These are phyloP conservation scores for Xylariaceae sp. DNA, from an alignment of 2,329 filamentous ascomycete species.

Conservation along the genomic window DNA sequence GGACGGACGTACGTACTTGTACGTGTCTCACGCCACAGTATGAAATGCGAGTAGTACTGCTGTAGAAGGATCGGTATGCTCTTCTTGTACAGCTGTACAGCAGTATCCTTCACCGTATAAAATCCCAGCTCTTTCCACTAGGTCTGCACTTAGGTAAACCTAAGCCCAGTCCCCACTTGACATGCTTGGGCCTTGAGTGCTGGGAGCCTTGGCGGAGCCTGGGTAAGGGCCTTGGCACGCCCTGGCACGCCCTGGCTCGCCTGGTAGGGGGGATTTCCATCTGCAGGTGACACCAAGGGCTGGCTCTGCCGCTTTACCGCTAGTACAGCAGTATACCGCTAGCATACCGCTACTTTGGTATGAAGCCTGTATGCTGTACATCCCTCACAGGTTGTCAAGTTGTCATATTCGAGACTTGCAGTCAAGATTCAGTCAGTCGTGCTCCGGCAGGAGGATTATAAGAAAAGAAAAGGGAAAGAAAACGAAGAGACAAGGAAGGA, in stretches of 20 bases:
- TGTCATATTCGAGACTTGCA: conserved; percentile 16
- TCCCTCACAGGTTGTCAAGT: conserved; percentile 7
- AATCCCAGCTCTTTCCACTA: too few relatives aligned
- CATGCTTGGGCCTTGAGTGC: conserved; percentile 2
- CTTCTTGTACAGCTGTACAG: conserved; percentile 16
- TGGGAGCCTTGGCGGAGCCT: not conserved
- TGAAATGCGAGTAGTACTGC: not conserved
- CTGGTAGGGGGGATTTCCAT: conserved; percentile 1
- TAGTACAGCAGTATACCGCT: conserved; percentile 17
- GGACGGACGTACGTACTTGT: too few relatives aligned
- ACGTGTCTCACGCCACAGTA: conserved; percentile 16
- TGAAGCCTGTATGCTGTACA: conserved; percentile 16
- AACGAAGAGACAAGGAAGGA: too few relatives aligned
- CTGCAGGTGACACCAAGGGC: conserved; percentile 15
- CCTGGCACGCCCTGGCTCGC: too few relatives aligned
- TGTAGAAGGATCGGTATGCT: too few relatives aligned
- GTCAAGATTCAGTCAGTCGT: conserved; percentile 19
- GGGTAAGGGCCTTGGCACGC: not conserved
- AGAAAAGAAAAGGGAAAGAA: too few relatives aligned
- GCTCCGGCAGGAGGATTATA: conserved; percentile 11
- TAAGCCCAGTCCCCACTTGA: too few relatives aligned
- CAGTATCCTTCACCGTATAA: conserved; percentile 12
- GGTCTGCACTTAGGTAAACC: too few relatives aligned
- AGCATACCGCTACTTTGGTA: conserved; percentile 19
- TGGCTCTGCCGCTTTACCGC: conserved; percentile 15